Base-by-base conservation (phyloP, 768 basidiomycete genomes). In the Pisolithus sp. region DNA sequence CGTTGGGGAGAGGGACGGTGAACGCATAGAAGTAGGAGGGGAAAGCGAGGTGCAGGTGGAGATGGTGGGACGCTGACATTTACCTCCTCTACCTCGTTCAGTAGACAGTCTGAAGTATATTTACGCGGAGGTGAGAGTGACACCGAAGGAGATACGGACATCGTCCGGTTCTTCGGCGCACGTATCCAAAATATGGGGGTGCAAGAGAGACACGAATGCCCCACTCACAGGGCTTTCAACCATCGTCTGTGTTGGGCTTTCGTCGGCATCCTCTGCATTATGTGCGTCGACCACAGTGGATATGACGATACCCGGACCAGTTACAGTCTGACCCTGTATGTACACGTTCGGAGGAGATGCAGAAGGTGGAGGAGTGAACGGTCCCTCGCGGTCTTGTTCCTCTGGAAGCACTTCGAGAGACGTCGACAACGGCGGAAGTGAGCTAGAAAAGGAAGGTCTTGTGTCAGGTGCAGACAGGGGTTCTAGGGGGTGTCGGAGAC, bases 391-490 rank as follows among this genome's bases (percentile, higher is more conserved):
- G 28, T 45, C 57, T 1, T 66, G 66, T 23, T 67, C 67, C 51
- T 69, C 66, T 2, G 56, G 67, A 0, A 67, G 48, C 36, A 63
- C 65, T 42, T 69, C 66, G 46, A 67, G 61, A 46, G 63, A 56
- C 17, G 49, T 38, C 2, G 67, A 65, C 7, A 69, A n/a, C 3
- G 59, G 61, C 12, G 57, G 57, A 2, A 55, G 34, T 4, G 63
- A 62, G 36, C 56, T 67, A 1, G 46, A 63, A 17, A 56, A 34
- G 0, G 66, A 65, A 7, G 59, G 63, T 51, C 63, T 68, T 4
- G 36, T 24, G 1, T 28, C 24, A 34, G 49, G 40, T 1, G 39
- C 65, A 8, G 53, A 5, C 51, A 46, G 51, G 23, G 37, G 46
- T 40, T 65, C 64, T n/a, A 23, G 17, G 0, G 3, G 59, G 28